These are phyloP conservation scores for Aspergillus brunneoviolaceus DNA, from an alignment of 2,329 filamentous ascomycete genomes.

Conservation along the genomic window DNA sequence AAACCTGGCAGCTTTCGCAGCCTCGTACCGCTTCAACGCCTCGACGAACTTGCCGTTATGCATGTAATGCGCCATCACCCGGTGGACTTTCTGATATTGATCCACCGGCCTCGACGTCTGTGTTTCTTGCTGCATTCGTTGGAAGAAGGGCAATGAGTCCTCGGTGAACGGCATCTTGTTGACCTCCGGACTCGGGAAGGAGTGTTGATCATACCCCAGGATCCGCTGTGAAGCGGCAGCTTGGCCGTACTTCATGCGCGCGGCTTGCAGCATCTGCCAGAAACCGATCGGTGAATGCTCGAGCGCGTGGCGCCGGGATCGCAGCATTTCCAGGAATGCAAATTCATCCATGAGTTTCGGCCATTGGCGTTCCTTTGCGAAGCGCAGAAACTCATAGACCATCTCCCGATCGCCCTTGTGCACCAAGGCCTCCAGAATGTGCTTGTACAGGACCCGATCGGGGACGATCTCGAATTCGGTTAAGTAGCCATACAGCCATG, in stretches of 20 bases:
- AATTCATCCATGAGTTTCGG: constrained; percentile 31
- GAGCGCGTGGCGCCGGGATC: constrained; percentile 33
- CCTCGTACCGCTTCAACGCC: constrained; percentile 31
- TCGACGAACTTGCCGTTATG: constrained; percentile 36
- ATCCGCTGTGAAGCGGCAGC: constrained; percentile 35
- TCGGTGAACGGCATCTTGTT: constrained; percentile 27
- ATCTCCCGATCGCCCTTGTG: constrained; percentile 38
- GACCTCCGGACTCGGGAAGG: constrained; percentile 27
- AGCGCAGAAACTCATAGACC: constrained; percentile 31
- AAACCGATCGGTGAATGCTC: constrained; percentile 37
- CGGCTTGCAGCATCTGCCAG: constrained; percentile 43
- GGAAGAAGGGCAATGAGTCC: constrained; percentile 28
- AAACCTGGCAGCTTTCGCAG: constrained; percentile 30
- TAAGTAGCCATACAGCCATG: constrained; percentile 38
- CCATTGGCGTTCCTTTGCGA: constrained; percentile 35
- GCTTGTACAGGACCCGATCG: constrained; percentile 40
- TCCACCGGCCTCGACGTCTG: constrained; percentile 30
- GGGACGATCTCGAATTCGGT: constrained; percentile 38
- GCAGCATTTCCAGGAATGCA: constrained; percentile 34
- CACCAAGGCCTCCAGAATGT: constrained; percentile 42
- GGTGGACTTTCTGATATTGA: constrained; percentile 35
- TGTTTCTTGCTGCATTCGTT: constrained; percentile 30
- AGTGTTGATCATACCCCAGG: constrained; percentile 36
- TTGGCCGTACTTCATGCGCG: constrained; percentile 33
- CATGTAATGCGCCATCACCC: constrained; percentile 39